Evolutionary conservation across 805 yeast genomes (phyloP).

Genomic region (Barnettozyma siamensis): DNA sequence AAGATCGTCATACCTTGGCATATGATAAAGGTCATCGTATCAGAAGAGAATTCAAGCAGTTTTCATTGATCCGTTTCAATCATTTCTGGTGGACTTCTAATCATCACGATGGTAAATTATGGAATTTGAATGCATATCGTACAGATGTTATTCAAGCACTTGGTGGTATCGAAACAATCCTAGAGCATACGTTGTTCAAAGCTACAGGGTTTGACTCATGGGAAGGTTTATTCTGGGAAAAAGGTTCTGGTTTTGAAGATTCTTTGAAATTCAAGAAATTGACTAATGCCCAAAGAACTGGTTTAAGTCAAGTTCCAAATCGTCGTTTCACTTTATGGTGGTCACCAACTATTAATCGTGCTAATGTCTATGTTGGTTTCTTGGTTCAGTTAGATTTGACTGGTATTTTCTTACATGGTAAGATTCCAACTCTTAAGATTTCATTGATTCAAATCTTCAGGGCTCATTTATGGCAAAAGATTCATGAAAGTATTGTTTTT

Average conservation of each 20-base stretch:
- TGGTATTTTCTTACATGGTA: constrained; percentile 95
- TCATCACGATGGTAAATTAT: constrained; percentile 91
- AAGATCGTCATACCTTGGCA: constrained; percentile 89
- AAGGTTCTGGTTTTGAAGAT: constrained; percentile 95
- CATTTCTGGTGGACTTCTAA: constrained; percentile 97
- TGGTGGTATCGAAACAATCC: constrained; percentile 94
- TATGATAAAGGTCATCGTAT: constrained; percentile 91
- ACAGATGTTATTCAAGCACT: constrained; percentile 95
- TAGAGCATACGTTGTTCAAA: constrained; percentile 90
- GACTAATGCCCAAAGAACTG: constrained; percentile 96
- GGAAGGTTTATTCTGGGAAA: constrained; percentile 99
- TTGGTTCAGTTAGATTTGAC: constrained; percentile 93
- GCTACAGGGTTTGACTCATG: constrained; percentile 97
- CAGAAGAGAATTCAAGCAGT: constrained; percentile 74
- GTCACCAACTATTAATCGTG: constrained; percentile 98
- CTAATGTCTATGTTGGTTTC: constrained; percentile 96
- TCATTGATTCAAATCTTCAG: constrained; percentile 94
- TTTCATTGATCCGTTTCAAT: constrained; percentile 61
- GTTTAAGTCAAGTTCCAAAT: constrained; percentile 95
- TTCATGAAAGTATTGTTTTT: constrained; percentile 91
- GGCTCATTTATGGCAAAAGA: constrained; percentile 98
- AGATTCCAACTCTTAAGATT: constrained; percentile 93
- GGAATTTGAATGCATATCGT: constrained; percentile 90
- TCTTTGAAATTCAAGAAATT: constrained; percentile 89
- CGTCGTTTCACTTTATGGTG: constrained; percentile 98